phyloP scores from a whole-genome alignment of 352 stramenopile genomes.

The Chrysophaeum taylorii region DNA sequence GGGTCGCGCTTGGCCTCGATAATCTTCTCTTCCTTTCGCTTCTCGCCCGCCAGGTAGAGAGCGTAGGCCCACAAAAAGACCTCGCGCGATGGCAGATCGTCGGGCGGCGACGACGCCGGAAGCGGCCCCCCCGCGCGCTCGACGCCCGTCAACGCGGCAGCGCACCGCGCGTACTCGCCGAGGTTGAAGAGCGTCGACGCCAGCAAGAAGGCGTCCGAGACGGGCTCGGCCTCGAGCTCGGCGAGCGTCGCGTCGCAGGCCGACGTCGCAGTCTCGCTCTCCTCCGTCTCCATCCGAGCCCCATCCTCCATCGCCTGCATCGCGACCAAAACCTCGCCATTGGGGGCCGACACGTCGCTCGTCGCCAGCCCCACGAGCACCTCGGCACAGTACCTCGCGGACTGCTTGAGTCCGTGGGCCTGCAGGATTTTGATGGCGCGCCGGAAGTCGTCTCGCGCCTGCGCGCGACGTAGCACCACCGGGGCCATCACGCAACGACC shows the following conservation, averaged over 20 bases:
- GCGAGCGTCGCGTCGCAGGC: neutral
- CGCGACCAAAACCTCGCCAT: no score
- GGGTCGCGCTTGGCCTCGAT: conserved; percentile 38
- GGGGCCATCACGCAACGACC: no score
- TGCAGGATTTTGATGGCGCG: conserved; percentile 7
- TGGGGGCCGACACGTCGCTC: no score
- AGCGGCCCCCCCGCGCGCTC: neutral
- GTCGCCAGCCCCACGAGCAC: conserved; percentile 17
- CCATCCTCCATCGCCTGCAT: no score
- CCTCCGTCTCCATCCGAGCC: no score
- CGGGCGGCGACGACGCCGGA: conserved; percentile 19
- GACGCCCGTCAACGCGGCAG: neutral
- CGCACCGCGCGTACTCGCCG: conserved; percentile 17
- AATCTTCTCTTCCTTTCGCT: conserved; percentile 49
- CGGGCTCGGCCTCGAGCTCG: neutral
- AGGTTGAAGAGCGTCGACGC: conserved; percentile 23
- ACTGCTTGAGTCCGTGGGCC: conserved; percentile 20
- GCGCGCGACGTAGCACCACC: no score
- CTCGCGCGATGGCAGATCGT: conserved; percentile 35
- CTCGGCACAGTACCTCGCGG: conserved; percentile 11
- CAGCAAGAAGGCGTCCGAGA: conserved; percentile 20
- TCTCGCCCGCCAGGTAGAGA: conserved; percentile 59
- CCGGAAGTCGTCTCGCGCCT: conserved; percentile 2
- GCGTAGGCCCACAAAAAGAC: conserved; percentile 51
- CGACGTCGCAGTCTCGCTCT: neutral